phyloP scores from a whole-genome alignment of 2,329 filamentous ascomycete species.

The Phialemoniopsis sp. region DNA sequence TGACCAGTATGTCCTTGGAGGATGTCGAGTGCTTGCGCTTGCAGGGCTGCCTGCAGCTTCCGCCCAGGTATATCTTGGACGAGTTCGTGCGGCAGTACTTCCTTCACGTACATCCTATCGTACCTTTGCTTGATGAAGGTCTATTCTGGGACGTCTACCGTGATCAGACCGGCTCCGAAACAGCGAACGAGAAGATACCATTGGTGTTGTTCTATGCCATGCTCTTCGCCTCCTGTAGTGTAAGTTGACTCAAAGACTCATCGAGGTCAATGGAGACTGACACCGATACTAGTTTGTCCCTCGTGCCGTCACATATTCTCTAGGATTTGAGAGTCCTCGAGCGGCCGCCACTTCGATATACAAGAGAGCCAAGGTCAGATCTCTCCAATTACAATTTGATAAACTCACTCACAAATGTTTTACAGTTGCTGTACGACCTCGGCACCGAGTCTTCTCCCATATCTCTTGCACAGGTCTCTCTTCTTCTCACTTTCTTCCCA shows the following conservation, averaged over 20 bases:
- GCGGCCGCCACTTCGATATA: slow-evolving; percentile 38
- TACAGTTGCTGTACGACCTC: slow-evolving; percentile 36
- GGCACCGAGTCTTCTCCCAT: slow-evolving; percentile 37
- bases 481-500: slow-evolving; percentile 41
- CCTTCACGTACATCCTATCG: slow-evolving; percentile 37
- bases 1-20: slow-evolving; percentile 32
- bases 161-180: slow-evolving; percentile 11
- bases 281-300: slow-evolving; percentile 24
- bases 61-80: slow-evolving; percentile 32
- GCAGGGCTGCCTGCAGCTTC: slow-evolving; percentile 42
- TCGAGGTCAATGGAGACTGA: neutral
- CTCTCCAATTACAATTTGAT: neutral
- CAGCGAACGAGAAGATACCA: slow-evolving; percentile 24
- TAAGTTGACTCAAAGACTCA: slow-evolving; percentile 17
- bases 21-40: slow-evolving; percentile 41
- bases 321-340: slow-evolving; percentile 35
- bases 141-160: slow-evolving; percentile 43
- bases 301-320: slow-evolving; percentile 26
- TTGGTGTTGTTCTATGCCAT: slow-evolving; percentile 42
- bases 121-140: slow-evolving; percentile 39
- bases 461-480: slow-evolving; percentile 32
- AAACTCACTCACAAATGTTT: too few relatives aligned
- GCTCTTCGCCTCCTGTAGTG: slow-evolving; percentile 37
- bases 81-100: slow-evolving; percentile 46
- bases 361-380: slow-evolving; percentile 27